These are phyloP conservation scores for Petunia secreta DNA, from an alignment of 257 asterid species.

Conservation along the genomic window DNA sequence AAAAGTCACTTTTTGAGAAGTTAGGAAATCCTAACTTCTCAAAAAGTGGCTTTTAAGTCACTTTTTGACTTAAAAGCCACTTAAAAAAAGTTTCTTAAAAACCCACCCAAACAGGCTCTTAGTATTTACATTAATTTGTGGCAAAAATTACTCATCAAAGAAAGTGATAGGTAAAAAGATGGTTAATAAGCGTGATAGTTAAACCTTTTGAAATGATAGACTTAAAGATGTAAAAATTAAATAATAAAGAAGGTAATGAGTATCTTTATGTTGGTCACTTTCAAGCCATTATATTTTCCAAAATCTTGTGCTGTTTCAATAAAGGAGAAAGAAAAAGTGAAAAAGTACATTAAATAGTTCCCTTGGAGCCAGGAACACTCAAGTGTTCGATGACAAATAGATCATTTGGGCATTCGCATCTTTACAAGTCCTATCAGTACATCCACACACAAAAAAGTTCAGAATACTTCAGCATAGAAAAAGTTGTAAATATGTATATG, in stretches of 20 bases:
- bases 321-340: not conserved
- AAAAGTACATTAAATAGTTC: not conserved
- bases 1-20: too few species aligned
- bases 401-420: not conserved
- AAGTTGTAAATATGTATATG: not conserved
- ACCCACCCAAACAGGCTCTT: too few species aligned
- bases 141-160: too few species aligned
- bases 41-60: too few species aligned
- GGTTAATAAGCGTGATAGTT: too few species aligned
- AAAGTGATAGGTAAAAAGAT: too few species aligned
- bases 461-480: not conserved
- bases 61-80: too few species aligned
- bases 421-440: not conserved
- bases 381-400: slow-evolving; percentile 15
- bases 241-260: not conserved
- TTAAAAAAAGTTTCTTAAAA: too few species aligned
- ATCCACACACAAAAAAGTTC: not conserved
- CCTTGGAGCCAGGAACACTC: not conserved
- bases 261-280: slow-evolving; percentile 2
- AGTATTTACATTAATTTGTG: too few species aligned
- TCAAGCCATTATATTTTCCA: not conserved
- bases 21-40: too few species aligned
- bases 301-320: not conserved
- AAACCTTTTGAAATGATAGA: not conserved
- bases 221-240: not conserved